Evolutionary conservation across 2,329 filamentous ascomycete species (phyloP), one percentile per base, ranked within the genome.

Genomic region (Talaromyces sp.): DNA sequence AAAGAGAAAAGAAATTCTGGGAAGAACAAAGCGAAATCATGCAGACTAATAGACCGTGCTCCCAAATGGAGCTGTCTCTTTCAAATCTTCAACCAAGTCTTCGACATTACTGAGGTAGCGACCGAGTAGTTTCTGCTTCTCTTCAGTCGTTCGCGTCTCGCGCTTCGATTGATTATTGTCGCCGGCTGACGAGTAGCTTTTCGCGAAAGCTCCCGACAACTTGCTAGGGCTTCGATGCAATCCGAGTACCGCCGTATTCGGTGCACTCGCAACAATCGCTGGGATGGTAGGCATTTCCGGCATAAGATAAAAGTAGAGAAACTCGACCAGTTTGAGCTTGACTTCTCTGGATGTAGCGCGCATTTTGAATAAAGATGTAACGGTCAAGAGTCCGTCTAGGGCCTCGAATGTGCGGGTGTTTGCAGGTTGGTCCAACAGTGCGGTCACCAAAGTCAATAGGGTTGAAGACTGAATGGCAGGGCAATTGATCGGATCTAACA

Each of bases 251-350:
- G 76, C 79, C 1, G 78, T 77, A 66, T 78, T 80, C 0, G 78
- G 74, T 1, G 76, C 74, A 24, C 75, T 77, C 13, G 73, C 72
- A 8, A 68, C 41, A 66, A 70, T 33, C 58, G 69, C 24, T 11
- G 71, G 65, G 47, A 71, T 62, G 5, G 39, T 62, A 19, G 82
- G 88, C 0, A 86, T 87, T 80, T 99, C 95, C 60, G 94, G 93
- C 90, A 98, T 97, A 71, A 99, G 89, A 78, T 98, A 99, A 79
- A 98, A 98, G 83, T 98, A 98, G 60, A 99, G 82, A 75, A 98
- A 98, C 78, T 98, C 95, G 70, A 97, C 89, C n/a, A 96, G 87
- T 78, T 96, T 95, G 74, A 97, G 86, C 81, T 97, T 97, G 69
- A 98, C 93, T 72, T 94, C 91, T 67, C 92, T 88, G 27, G 88